phyloP scores from a whole-genome alignment of 345 rosid species.

The Acer saccharum region DNA sequence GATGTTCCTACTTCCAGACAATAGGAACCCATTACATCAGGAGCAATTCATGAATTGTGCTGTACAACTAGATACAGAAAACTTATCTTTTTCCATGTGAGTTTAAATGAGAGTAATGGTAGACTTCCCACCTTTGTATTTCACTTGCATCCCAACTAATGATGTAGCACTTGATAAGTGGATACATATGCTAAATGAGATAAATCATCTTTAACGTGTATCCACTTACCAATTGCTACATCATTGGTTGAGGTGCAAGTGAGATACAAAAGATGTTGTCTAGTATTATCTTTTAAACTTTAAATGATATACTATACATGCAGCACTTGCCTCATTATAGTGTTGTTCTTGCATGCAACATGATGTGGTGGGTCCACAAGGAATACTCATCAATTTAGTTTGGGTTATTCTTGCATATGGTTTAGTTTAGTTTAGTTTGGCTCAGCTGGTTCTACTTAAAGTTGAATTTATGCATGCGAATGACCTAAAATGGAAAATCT shows the following conservation, averaged over 20 bases:
- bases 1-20: conserved; percentile 2
- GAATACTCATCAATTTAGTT: too few species aligned
- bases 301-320: background rate
- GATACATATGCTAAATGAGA: too few species aligned
- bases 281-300: too few species aligned
- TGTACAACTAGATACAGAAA: background rate
- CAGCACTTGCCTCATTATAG: background rate
- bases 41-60: background rate
- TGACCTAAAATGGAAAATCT: background rate
- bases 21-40: background rate
- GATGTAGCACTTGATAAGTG: too few species aligned
- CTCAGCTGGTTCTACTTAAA: background rate
- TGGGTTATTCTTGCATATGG: background rate
- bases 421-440: background rate
- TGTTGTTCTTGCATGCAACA: background rate
- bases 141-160: too few species aligned
- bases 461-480: background rate
- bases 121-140: too few species aligned
- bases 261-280: too few species aligned
- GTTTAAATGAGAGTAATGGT: background rate
- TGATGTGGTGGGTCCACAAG: background rate
- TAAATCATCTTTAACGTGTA: too few species aligned
- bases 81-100: background rate
- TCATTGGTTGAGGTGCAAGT: too few species aligned
- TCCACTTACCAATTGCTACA: too few species aligned